Percentiles rank a stretch among this genome's conserved stretches.
phyloP scores from a whole-genome alignment of 2,329 filamentous ascomycete genomes.

The Metarhizium rileyi region DNA sequence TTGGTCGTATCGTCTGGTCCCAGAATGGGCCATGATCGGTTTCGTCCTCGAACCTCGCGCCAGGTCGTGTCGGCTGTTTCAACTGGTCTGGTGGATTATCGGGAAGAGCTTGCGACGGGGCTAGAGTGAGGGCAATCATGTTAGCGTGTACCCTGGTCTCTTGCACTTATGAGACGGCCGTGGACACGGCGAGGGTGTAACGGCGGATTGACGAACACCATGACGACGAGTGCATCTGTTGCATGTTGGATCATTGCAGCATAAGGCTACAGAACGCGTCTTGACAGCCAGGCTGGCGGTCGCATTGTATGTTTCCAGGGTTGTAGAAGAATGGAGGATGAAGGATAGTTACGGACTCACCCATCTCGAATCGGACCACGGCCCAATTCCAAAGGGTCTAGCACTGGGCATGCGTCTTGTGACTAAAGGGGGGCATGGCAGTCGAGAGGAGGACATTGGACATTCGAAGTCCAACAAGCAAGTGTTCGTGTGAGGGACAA shows the following conservation, averaged over 20 bases:
- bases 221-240: not conserved
- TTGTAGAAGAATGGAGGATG: not conserved
- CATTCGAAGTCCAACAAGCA: not conserved
- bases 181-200: not conserved
- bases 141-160: slow-evolving; percentile 4
- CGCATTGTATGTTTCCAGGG: too few species aligned
- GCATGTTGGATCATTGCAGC: not conserved
- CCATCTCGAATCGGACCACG: slow-evolving; percentile 17
- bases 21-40: slow-evolving; percentile 40
- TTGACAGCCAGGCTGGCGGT: not conserved
- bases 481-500: not conserved
- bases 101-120: slow-evolving; percentile 50
- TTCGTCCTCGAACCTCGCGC: slow-evolving; percentile 43
- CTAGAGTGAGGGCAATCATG: slow-evolving; percentile 23
- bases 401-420: slow-evolving; percentile 11
- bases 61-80: slow-evolving; percentile 41
- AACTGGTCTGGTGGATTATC: slow-evolving; percentile 42
- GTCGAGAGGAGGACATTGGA: not conserved
- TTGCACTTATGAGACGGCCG: slow-evolving; percentile 1
- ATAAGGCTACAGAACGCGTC: not conserved
- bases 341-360: slow-evolving; percentile 9
- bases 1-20: slow-evolving; percentile 42
- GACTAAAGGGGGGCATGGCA: slow-evolving; percentile 8
- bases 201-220: not conserved
- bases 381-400: slow-evolving; percentile 13